Base-by-base conservation (phyloP, 2,329 filamentous ascomycete genomes). In the Fonsecaea nubica region DNA sequence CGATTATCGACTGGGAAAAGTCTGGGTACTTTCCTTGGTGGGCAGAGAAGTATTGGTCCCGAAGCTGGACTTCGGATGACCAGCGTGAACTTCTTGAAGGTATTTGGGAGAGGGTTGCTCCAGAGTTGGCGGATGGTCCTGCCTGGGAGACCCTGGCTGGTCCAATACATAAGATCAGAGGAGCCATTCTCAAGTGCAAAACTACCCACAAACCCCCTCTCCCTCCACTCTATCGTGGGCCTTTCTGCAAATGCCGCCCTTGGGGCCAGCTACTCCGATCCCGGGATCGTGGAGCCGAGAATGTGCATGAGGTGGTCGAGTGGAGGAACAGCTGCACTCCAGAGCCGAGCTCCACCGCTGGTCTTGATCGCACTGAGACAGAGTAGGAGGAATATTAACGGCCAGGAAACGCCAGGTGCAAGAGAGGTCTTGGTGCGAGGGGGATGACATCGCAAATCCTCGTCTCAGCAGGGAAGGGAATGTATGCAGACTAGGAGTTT, bases 1-100 rank as follows among this genome's bases (percentile, higher is more conserved):
- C 61, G 6, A 71, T 74, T 48, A 64, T 74, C 48, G 73, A 75
- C 40, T 74, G 73, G 73, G 72, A 74, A 66, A 67, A 64, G 38
- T 68, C 72, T 15, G 70, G 71, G 13, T 74, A 66, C 58, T 74
- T 69, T 63, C 73, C 72, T 2, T 71, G 73, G 60, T 74, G 58
- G 64, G 42, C 42, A 25, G 59, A 66, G 36, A 42, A 42, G 13
- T n/a, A 42, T 3, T 42, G 2, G 15, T 12, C 13, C 15, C 13
- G 5, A 15, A 15, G 12, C 38, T 42, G 38, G 38, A n/a, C 5
- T 6, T 13, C 1, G 30, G 30, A 32, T 6, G 38, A 42, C 38
- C 38, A 42, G 38, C 12, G 5, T 12, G 38, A 42, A 15, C 38
- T 42, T 42, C n/a, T 42, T 42, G 38, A 42, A 42, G 38, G 38